Conservation (phyloP, 1,284 basidiomycete genomes). For the Athelia sp. region DNA sequence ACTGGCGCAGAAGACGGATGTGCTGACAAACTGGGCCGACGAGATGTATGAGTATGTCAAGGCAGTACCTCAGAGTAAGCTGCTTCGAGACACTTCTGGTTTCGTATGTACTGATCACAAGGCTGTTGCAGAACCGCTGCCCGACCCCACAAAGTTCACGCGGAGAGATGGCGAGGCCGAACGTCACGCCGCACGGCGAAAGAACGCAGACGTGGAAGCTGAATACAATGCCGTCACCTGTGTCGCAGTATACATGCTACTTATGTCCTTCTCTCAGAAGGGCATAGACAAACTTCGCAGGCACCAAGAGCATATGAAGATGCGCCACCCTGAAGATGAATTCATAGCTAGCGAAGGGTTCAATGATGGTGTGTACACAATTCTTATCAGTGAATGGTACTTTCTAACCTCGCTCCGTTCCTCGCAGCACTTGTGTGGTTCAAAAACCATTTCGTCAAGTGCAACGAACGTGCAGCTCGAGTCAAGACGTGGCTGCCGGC, state of each 20-base stretch:
- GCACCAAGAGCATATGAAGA: conserved; percentile 70
- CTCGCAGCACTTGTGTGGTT: conserved; percentile 65
- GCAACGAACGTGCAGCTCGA: conserved; percentile 66
- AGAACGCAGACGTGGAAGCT: conserved; percentile 67
- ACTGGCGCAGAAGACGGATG: conserved; percentile 92
- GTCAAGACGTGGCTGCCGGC: conserved; percentile 81
- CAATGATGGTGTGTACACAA: conserved; percentile 55
- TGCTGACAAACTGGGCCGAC: conserved; percentile 90
- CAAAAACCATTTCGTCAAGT: conserved; percentile 73
- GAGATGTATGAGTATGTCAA: conserved; percentile 84
- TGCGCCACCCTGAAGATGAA: conserved; percentile 70
- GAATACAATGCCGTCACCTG: conserved; percentile 79
- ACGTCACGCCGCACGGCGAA: conserved; percentile 57
- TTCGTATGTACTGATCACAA: conserved; percentile 1
- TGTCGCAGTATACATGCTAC: conserved; percentile 88
- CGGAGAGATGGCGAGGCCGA: conserved; percentile 70
- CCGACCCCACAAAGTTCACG: conserved; percentile 67
- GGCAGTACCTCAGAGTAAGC: conserved; percentile 71
- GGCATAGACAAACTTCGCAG: conserved; percentile 77
- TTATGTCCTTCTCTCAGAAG: conserved; percentile 89
- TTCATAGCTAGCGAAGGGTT: conserved; percentile 71
- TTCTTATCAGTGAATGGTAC: neutral
- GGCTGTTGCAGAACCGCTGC: conserved; percentile 55
- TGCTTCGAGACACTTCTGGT: conserved; percentile 5
- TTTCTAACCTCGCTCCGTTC: conserved; percentile 1